These are phyloP conservation scores for Angomonas deanei DNA, from an alignment of 208 protist species.

Conservation along the genomic window DNA sequence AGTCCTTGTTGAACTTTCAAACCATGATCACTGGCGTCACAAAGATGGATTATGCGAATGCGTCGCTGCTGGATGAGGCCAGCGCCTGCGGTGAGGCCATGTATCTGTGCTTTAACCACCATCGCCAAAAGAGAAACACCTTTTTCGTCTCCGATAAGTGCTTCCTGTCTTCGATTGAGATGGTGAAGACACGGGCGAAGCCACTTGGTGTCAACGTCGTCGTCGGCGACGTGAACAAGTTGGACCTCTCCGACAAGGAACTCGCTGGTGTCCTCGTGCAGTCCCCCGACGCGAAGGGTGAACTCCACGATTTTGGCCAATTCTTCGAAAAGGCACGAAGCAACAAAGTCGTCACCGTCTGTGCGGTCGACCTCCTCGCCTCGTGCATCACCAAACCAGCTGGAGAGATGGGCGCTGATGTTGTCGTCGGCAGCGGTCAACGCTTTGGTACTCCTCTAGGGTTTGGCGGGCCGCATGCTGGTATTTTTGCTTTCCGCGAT, in stretches of 20 bases:
- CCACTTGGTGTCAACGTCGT: conserved; percentile 87
- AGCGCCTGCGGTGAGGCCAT: conserved; percentile 67
- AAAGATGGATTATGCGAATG: conserved; percentile 92
- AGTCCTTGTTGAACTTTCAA: conserved; percentile 98
- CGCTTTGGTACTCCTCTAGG: conserved; percentile 94
- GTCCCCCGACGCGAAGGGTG: conserved; percentile 90
- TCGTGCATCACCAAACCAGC: conserved; percentile 90
- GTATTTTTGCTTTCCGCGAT: conserved; percentile 92
- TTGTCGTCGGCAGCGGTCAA: conserved; percentile 92
- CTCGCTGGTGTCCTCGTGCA: conserved; percentile 92
- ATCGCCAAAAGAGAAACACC: conserved; percentile 40
- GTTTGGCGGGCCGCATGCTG: conserved; percentile 98
- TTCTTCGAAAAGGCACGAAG: conserved; percentile 63
- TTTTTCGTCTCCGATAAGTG: conserved; percentile 66
- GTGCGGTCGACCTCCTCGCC: conserved; percentile 92
- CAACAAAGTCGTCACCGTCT: conserved; percentile 65
- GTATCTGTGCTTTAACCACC: conserved; percentile 54
- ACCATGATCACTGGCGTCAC: conserved; percentile 96
- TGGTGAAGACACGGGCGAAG: conserved; percentile 64
- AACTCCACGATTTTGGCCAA: conserved; percentile 71
- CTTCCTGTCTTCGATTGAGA: conserved; percentile 61
- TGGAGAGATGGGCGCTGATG: conserved; percentile 93
- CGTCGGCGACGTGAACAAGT: conserved; percentile 60
- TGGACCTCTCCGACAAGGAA: conserved; percentile 50
- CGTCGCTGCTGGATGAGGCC: conserved; percentile 95